Base-by-base conservation (phyloP, 1,139 yeast genomes). In the Suhomyces guaymorum region DNA sequence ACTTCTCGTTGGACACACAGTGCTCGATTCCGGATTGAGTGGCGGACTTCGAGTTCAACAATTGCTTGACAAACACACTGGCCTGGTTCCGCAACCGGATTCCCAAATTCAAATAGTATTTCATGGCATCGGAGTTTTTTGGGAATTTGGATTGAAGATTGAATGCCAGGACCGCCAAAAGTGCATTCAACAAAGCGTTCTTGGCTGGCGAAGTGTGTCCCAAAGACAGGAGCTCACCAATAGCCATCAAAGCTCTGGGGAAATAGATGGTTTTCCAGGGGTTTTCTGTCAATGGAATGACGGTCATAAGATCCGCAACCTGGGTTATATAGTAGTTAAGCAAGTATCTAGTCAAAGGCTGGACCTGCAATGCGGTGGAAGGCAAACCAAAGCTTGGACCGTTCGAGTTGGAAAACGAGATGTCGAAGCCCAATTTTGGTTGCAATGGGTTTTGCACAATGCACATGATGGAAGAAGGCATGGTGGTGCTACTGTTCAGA, bases 281-380 rank as follows among this genome's bases (percentile, higher is more conserved):
- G 51, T 86, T 87, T 44, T 82, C 84, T 0, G 85, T 79, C 33
- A 86, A 71, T 1, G 88, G 86, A 19, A 87, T 82, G 8, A 87
- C 95, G 0, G 95, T 83, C 96, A 88, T 87, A 52, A 84, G 69
- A 53, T 86, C 92, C 0, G 94, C 92, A 1, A 88, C 95, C 43
- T 81, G 79, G 11, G 82, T 77, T n/a, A 79, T 75, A 55, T 87
- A 88, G 53, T 88, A 80, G 43, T 80, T 80, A 28, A 88, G 63
- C 28, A 88, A 63, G 53, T 81, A 84, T 34, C 95, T 51, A 11
- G 88, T 77, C 48, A 80, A 63, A 5, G 88, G 87, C 48, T 78
- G 78, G 7, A 82, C 78, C 47, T 74, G 75, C 32, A 82, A 55
- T 7, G 90, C 80, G 2, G 80, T 73, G 4, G 75, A 66, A 0